phyloP scores from a whole-genome alignment of 148 eudicot genomes.

The Persicaria maculosa region DNA sequence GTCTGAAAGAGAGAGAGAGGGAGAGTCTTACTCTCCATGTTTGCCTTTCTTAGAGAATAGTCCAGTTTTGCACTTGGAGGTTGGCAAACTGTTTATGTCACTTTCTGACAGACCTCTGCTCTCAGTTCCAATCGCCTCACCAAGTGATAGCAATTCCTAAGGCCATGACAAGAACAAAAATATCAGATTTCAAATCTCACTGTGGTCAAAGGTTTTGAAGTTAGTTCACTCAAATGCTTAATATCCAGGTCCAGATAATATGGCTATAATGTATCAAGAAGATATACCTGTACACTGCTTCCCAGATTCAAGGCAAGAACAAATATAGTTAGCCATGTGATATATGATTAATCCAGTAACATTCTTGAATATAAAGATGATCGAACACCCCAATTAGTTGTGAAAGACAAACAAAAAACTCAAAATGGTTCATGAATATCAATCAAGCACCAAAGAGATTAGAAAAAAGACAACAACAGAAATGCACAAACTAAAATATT shows the following conservation, averaged over 20 bases:
- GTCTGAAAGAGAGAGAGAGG: not conserved
- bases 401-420: not conserved
- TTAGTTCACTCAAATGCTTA: not conserved
- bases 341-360: not conserved
- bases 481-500: not conserved
- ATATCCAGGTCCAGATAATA: not conserved
- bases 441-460: not conserved
- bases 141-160: constrained; percentile 61
- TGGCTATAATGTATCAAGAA: not conserved
- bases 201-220: not conserved
- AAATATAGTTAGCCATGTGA: not conserved
- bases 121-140: constrained; percentile 60
- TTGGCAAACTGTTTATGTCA: constrained; percentile 58
- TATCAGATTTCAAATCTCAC: not conserved
- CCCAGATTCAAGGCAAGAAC: not conserved
- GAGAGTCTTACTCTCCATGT: constrained; percentile 45
- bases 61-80: constrained; percentile 47
- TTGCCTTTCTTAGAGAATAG: constrained; percentile 45
- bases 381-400: not conserved
- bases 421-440: not conserved
- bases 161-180: constrained; percentile 9
- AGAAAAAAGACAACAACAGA: not conserved
- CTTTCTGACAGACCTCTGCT: constrained; percentile 61
- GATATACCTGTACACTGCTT: not conserved
- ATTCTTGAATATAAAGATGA: not conserved